Evolutionary conservation across 352 stramenopile species (phyloP).

Genomic region (Phytophthora cryptogea): DNA sequence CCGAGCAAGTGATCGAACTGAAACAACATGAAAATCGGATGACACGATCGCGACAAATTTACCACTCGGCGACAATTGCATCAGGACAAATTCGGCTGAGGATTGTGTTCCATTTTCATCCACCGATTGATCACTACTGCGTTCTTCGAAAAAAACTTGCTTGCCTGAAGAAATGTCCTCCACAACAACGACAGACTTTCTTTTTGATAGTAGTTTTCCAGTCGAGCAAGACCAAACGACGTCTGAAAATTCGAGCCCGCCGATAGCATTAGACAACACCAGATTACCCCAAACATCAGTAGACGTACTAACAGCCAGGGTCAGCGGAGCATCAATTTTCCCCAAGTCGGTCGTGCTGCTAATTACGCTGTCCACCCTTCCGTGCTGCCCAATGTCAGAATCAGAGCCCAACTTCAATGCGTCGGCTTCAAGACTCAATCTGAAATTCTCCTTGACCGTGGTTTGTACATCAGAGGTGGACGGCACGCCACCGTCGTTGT

Average conservation of each 20-base stretch:
- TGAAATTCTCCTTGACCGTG: conserved; percentile 41
- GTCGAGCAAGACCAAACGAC: conserved; percentile 41
- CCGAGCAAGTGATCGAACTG: conserved; percentile 18
- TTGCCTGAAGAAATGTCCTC: conserved; percentile 37
- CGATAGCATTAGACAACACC: conserved; percentile 12
- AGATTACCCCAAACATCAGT: conserved; percentile 6
- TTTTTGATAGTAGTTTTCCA: conserved; percentile 38
- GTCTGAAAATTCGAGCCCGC: conserved; percentile 18
- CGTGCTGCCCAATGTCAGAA: conserved; percentile 1
- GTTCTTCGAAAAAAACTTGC: conserved; percentile 23
- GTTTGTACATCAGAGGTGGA: not conserved
- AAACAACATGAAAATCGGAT: conserved; percentile 26
- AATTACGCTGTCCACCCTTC: conserved; percentile 12
- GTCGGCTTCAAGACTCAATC: conserved; percentile 40
- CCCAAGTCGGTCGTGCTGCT: conserved; percentile 7
- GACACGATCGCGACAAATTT: conserved; percentile 27
- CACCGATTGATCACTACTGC: not conserved
- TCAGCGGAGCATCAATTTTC: not conserved
- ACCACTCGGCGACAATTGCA: conserved; percentile 36
- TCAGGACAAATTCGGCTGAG: conserved; percentile 26
- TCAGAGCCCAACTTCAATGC: conserved; percentile 30
- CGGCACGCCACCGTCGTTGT: conserved; percentile 15
- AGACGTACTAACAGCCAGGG: not conserved
- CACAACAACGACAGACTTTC: conserved; percentile 31
- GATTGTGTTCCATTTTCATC: not conserved